A percentile compares a stretch with the other conserved stretches of the same genome.
These are phyloP conservation scores for Daldinia grandis DNA, from an alignment of 495 filamentous ascomycete genomes.

Conservation along the genomic window DNA sequence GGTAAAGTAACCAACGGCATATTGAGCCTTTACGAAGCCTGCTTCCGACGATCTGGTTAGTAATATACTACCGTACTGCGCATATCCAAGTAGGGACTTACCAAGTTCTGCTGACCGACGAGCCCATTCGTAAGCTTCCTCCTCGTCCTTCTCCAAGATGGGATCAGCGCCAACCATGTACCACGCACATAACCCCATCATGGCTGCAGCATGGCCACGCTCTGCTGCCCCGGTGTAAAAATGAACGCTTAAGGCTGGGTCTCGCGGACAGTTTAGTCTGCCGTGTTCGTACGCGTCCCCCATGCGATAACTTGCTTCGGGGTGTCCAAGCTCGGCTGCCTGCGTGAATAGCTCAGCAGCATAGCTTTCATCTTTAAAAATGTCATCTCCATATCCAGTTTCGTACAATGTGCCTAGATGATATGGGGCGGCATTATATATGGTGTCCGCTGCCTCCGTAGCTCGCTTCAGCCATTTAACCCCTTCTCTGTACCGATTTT, in stretches of 20 bases:
- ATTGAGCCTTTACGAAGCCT: constrained; percentile 94
- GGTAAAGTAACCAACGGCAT: constrained; percentile 95
- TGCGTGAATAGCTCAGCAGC: constrained; percentile 95
- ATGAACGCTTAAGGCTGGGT: constrained; percentile 93
- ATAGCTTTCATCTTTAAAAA: constrained; percentile 89
- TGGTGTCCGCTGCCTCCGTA: constrained; percentile 83
- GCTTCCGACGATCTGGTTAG: constrained; percentile 24
- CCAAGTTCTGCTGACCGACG: constrained; percentile 82
- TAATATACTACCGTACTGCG: neutral
- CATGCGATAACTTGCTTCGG: constrained; percentile 82
- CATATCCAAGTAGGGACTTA: constrained; percentile 54
- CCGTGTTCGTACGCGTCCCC: constrained; percentile 99
- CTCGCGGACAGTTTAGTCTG: constrained; percentile 81
- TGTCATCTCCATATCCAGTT: constrained; percentile 86
- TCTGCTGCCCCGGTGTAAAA: constrained; percentile 96
- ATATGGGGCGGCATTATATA: constrained; percentile 93
- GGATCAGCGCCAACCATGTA: constrained; percentile 96
- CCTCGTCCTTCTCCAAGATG: constrained; percentile 91
- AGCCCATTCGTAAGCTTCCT: constrained; percentile 97
- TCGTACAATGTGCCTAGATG: constrained; percentile 89
- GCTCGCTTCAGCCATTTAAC: constrained; percentile 97
- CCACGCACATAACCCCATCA: constrained; percentile 99
- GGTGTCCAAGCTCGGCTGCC: constrained; percentile 89
- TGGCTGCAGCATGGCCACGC: constrained; percentile 81
- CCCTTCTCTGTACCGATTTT: constrained; percentile 87